Conservation (phyloP, 495 filamentous ascomycete species). For the Friedmanniomyces simplex region DNA sequence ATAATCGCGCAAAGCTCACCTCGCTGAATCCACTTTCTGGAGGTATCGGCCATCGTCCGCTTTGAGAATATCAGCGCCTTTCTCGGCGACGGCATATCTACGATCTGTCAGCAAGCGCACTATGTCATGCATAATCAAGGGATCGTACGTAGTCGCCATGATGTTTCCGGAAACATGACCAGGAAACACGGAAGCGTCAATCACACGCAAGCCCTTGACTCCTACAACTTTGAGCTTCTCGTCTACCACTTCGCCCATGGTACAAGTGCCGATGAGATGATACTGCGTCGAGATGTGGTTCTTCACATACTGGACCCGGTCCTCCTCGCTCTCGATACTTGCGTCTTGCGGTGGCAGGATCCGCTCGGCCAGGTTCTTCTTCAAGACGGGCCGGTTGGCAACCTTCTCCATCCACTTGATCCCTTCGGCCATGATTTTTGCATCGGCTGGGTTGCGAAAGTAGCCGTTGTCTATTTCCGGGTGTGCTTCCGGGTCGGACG, state of each 20-base stretch:
- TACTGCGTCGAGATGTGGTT: constrained; percentile 23
- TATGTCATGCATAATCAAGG: too few relatives aligned
- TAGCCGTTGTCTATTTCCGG: constrained; percentile 23
- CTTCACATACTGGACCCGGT: constrained; percentile 18
- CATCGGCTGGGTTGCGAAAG: constrained; percentile 20
- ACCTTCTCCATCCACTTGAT: constrained; percentile 24
- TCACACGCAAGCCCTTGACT: constrained; percentile 23
- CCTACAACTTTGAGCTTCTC: constrained; percentile 26
- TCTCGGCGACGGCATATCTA: constrained; percentile 24
- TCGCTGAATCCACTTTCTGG: constrained; percentile 3
- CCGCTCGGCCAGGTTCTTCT: constrained; percentile 19
- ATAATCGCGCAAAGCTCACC: neutral
- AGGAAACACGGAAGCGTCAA: constrained; percentile 29
- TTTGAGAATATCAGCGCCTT: constrained; percentile 23
- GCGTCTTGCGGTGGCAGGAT: constrained; percentile 13
- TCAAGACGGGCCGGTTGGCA: constrained; percentile 16
- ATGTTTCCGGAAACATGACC: constrained; percentile 23
- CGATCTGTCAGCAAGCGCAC: too few relatives aligned
- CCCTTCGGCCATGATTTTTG: constrained; percentile 19
- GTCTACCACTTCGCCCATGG: constrained; percentile 32
- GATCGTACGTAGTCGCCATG: constrained; percentile 22
- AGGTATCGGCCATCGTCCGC: constrained; percentile 16
- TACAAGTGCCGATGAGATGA: constrained; percentile 27
- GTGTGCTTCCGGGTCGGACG: constrained; percentile 14
- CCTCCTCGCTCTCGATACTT: constrained; percentile 21